A percentile compares a stretch with the other conserved stretches of the same genome.
Conservation (phyloP, 139 green algal species). For the Haematococcus sp. region DNA sequence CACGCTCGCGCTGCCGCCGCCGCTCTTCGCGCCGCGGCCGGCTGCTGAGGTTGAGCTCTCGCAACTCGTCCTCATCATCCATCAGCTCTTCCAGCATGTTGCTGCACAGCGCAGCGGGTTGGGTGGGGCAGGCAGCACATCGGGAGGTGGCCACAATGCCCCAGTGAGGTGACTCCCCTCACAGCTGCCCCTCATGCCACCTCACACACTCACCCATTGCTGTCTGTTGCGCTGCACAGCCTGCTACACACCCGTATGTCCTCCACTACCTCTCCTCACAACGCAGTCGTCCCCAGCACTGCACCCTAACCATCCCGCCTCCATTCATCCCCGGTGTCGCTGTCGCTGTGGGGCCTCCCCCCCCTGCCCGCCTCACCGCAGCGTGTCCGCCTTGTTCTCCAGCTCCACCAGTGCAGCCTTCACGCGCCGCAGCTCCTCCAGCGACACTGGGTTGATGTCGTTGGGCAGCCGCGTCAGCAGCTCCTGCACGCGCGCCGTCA, state of each 20-base stretch:
- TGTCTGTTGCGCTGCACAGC: too few relatives aligned
- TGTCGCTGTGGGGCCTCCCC: too few relatives aligned
- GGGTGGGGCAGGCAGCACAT: too few relatives aligned
- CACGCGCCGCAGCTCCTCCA: slow-evolving; percentile 89
- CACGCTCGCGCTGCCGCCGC: slow-evolving; percentile 68
- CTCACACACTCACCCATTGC: too few relatives aligned
- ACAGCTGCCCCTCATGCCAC: background rate
- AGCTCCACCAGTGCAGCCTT: slow-evolving; percentile 89
- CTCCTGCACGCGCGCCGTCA: slow-evolving; percentile 59
- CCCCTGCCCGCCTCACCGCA: slow-evolving; percentile 33
- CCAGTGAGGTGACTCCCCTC: too few relatives aligned
- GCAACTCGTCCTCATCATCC: slow-evolving; percentile 93
- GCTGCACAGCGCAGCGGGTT: slow-evolving; percentile 25
- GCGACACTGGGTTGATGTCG: slow-evolving; percentile 87
- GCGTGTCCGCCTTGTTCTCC: slow-evolving; percentile 74
- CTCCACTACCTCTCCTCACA: too few relatives aligned
- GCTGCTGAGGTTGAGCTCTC: slow-evolving; percentile 84
- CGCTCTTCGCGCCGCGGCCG: slow-evolving; percentile 75
- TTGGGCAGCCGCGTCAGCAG: slow-evolving; percentile 79
- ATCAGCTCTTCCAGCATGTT: slow-evolving; percentile 89
- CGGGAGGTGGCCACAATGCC: too few relatives aligned
- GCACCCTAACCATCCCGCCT: too few relatives aligned
- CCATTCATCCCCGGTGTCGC: too few relatives aligned
- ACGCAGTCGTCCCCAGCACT: too few relatives aligned
- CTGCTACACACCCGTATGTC: too few relatives aligned